phyloP scores from a whole-genome alignment of 164 flowering plant genomes.

The Vitis rotundifolia region DNA sequence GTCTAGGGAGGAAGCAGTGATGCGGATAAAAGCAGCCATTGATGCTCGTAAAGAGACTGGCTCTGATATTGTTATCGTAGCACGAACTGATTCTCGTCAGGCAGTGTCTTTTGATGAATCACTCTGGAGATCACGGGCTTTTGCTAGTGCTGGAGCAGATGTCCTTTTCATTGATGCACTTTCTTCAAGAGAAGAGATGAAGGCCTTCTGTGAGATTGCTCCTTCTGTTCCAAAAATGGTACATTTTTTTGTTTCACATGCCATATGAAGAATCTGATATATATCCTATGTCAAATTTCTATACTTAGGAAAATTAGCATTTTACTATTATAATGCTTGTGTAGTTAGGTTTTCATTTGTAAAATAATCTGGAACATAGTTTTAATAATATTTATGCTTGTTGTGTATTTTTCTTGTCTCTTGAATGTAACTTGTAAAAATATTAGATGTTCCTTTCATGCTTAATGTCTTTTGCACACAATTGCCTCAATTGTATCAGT shows the following conservation, averaged over 20 bases:
- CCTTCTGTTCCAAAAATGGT: slow-evolving; percentile 92
- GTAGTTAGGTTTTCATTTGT: no score
- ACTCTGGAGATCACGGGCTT: slow-evolving; percentile 79
- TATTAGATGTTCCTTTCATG: no score
- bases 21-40: slow-evolving; percentile 88
- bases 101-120: slow-evolving; percentile 85
- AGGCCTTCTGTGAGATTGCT: slow-evolving; percentile 63
- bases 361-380: no score
- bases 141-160: slow-evolving; percentile 96
- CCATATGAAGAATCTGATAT: no score
- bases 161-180: slow-evolving; percentile 96
- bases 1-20: slow-evolving; percentile 91
- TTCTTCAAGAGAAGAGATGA: slow-evolving; percentile 93
- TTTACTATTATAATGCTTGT: no score
- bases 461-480: no score
- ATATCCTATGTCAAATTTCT: no score
- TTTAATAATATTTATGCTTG: no score
- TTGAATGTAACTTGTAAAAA: no score
- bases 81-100: slow-evolving; percentile 93
- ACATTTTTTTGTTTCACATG: slow-evolving; percentile 6
- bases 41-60: slow-evolving; percentile 90
- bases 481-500: no score
- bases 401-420: no score
- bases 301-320: no score
- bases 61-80: slow-evolving; percentile 86